Conservation (phyloP, 345 rosid genomes). For the Acer negundo region DNA sequence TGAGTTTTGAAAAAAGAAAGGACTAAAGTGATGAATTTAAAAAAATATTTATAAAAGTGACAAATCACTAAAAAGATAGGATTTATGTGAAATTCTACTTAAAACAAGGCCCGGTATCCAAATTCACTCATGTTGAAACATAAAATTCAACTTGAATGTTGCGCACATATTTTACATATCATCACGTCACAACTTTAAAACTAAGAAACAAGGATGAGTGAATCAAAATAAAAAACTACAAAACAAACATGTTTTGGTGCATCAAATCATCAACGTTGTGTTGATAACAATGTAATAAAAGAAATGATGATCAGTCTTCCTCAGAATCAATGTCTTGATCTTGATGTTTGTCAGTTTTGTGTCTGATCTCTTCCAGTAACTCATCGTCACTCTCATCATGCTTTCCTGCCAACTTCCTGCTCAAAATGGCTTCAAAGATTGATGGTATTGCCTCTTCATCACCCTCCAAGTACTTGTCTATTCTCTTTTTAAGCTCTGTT, state of each 20-base stretch:
- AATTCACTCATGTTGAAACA: too few species aligned
- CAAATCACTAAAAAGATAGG: too few species aligned
- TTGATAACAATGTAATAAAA: neutral
- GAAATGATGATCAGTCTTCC: neutral
- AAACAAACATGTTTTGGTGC: neutral
- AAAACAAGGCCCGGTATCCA: too few species aligned
- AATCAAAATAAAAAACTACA: neutral
- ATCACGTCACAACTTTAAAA: too few species aligned
- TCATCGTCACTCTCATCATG: constrained; percentile 59
- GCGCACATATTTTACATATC: too few species aligned
- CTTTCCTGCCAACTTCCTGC: constrained; percentile 63
- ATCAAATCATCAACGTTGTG: too few species aligned
- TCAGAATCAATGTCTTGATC: constrained; percentile 20
- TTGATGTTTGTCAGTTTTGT: neutral
- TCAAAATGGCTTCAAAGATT: constrained; percentile 61
- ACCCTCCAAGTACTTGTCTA: constrained; percentile 49
- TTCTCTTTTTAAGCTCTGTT: constrained; percentile 60
- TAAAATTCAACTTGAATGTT: too few species aligned
- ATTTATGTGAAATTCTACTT: too few species aligned
- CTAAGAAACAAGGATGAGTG: too few species aligned
- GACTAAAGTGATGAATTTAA: too few species aligned
- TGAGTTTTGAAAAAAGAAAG: too few species aligned
- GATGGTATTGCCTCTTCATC: constrained; percentile 58
- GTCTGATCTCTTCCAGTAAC: constrained; percentile 45
- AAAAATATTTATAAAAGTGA: too few species aligned